Percentiles rank a stretch among this genome's conserved stretches.
phyloP scores from a whole-genome alignment of 73 alveolate species.

The Paramecium octaurelia region DNA sequence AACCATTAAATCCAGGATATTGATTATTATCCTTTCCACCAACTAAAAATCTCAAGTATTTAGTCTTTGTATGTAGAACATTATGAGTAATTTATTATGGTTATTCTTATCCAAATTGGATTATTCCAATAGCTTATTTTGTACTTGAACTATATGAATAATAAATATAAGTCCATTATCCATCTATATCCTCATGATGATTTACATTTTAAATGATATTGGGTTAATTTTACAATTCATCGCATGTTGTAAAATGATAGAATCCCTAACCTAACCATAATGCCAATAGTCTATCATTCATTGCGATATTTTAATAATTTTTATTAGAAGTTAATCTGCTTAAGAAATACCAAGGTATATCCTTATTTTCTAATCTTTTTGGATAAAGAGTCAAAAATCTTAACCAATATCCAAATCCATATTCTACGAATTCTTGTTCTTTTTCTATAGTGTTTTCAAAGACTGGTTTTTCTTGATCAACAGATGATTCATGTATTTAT shows the following conservation, averaged over 20 bases:
- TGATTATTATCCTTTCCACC: conserved; percentile 21
- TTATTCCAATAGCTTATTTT: not conserved
- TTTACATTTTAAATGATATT: not conserved
- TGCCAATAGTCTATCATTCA: conserved; percentile 22
- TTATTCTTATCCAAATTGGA: not conserved
- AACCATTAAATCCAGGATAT: conserved; percentile 45
- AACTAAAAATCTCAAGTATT: not conserved
- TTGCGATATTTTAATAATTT: not conserved
- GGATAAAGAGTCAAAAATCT: conserved; percentile 16
- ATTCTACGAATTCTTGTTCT: not conserved
- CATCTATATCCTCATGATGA: conserved; percentile 45
- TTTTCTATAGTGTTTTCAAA: not conserved
- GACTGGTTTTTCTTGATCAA: not conserved
- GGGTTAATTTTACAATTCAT: not conserved
- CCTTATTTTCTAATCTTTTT: not conserved
- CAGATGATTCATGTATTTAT: not conserved
- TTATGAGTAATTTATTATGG: not conserved
- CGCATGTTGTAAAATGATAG: conserved; percentile 43
- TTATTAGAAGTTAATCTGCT: not conserved
- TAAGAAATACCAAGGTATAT: conserved; percentile 27
- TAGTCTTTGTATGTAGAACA: not conserved
- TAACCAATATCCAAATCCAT: conserved; percentile 37
- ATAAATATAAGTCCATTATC: conserved; percentile 44
- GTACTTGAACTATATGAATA: not conserved
- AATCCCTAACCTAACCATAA: conserved; percentile 39